Percentiles rank a stretch among this genome's conserved stretches.
Conservation (phyloP, 129 eudicot species). For the Tagetes patula region DNA sequence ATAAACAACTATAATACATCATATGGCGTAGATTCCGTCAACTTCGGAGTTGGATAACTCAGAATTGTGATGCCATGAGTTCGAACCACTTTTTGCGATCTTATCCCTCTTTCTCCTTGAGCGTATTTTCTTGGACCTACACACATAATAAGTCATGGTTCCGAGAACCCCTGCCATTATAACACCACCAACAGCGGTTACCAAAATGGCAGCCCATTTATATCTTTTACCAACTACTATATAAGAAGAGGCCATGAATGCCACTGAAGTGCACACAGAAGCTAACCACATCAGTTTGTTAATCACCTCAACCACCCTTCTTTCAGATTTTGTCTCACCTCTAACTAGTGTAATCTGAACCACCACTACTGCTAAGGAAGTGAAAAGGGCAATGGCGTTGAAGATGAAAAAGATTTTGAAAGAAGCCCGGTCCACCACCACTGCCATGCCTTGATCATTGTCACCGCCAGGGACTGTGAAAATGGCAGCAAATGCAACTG, state of each 20-base stretch:
- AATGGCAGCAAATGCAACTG: conserved; percentile 93
- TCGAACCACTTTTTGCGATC: conserved; percentile 61
- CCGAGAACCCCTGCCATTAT: conserved; percentile 84
- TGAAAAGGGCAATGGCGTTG: conserved; percentile 74
- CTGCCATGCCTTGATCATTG: conserved; percentile 51
- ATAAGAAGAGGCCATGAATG: conserved; percentile 76
- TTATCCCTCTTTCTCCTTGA: conserved; percentile 55
- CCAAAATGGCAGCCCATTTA: conserved; percentile 65
- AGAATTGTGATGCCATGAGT: conserved; percentile 57
- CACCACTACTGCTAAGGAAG: conserved; percentile 87
- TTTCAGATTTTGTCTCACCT: conserved; percentile 77
- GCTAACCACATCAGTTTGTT: conserved; percentile 92
- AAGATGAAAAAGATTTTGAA: conserved; percentile 75
- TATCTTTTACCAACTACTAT: conserved; percentile 63
- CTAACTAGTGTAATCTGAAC: conserved; percentile 80
- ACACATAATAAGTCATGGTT: conserved; percentile 76
- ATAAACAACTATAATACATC: conserved; percentile 16
- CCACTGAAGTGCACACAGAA: conserved; percentile 78
- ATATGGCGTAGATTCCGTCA: conserved; percentile 71
- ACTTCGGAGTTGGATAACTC: conserved; percentile 70
- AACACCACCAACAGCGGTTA: conserved; percentile 68
- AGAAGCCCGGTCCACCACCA: conserved; percentile 44
- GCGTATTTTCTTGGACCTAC: conserved; percentile 51
- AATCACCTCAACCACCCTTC: conserved; percentile 64
- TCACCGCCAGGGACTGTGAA: conserved; percentile 95